Evolutionary conservation across 805 yeast genomes (phyloP).

Genomic region (Hemisphaericaspora nanyangensis): DNA sequence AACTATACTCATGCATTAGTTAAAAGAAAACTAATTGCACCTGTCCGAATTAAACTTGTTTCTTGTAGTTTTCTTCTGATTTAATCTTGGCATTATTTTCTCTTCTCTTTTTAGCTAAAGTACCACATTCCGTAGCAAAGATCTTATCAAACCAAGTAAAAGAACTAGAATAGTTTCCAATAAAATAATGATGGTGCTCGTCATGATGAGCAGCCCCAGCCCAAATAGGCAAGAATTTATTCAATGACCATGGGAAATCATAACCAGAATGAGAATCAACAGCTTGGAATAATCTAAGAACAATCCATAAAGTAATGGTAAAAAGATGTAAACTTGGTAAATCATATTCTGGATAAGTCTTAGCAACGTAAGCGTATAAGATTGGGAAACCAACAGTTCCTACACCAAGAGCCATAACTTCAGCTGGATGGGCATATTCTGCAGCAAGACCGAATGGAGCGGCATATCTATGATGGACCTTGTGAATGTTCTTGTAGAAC

Average conservation of each 20-base stretch:
- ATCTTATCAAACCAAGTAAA: conserved; percentile 95
- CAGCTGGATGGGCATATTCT: conserved; percentile 96
- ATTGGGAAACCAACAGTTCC: conserved; percentile 97
- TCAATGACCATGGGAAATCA: conserved; percentile 95
- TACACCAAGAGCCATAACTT: conserved; percentile 83
- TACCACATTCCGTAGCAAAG: conserved; percentile 87
- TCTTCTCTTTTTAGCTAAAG: conserved; percentile 70
- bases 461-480: conserved; percentile 96
- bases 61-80: conserved; percentile 26
- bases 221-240: conserved; percentile 92
- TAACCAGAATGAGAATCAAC: conserved; percentile 97
- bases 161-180: conserved; percentile 91
- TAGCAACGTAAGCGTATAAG: conserved; percentile 70
- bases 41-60: conserved; percentile 1
- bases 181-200: conserved; percentile 92
- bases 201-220: conserved; percentile 99
- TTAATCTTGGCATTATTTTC: conserved; percentile 57
- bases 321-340: conserved; percentile 64
- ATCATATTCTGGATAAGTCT: conserved; percentile 28
- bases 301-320: conserved; percentile 88
- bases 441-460: conserved; percentile 98
- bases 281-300: conserved; percentile 88
- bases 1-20: too few species aligned
- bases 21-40: too few species aligned
- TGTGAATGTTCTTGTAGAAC: conserved; percentile 90